Evolutionary conservation across 2,329 filamentous ascomycete species (phyloP), one percentile per base, ranked within the genome.

Genomic region (Cladophialophora yegresii): DNA sequence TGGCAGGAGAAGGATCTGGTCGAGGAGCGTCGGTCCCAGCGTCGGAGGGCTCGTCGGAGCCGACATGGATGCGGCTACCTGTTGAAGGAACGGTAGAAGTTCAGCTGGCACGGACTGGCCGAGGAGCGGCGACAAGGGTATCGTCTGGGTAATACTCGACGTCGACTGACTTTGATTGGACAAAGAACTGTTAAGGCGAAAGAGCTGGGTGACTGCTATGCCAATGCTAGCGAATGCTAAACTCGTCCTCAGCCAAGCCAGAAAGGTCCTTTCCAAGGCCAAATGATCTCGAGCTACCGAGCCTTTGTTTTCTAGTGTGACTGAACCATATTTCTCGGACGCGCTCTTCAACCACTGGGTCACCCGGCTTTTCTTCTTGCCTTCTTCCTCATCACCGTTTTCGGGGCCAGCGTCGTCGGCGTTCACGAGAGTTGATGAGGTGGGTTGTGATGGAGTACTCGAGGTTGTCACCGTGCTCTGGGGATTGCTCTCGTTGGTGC

Each of bases 231-330:
- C 86, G 73, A 89, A 89, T 58, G 85, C 84, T 59, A 89, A 80
- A 13, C 84, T 87, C 16, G 86, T 89, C 60, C 86, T 82, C 64
- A 89, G 81, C 86, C 86, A 89, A 67, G 86, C 86, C 49, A 89
- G 80, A 75, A 88, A 89, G n/a, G 86, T 89, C 47, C 86, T 82
- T 75, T 89, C 86, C 50, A 88, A 72, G 22, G 86, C 86, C 50
- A 89, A 77, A 77, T 89, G 86, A 73, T 89, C 86, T 69, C 86
- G 77, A 36, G 86, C 86, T 23, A 88, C 85, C 70, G 84, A 87
- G 16, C 86, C 86, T 73, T 88, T 88, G 69, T 89, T 89, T 68
- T 88, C 86, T 57, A 88, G 74, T 72, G 88, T 85, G 33, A 88
- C 77, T 65, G 81, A 84, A 20, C 86, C 86, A 69, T 86, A 88